Evolutionary conservation across 2,329 filamentous ascomycete species (phyloP), one percentile per base, ranked within the genome.

Genomic region (Penicillium vulpinum): DNA sequence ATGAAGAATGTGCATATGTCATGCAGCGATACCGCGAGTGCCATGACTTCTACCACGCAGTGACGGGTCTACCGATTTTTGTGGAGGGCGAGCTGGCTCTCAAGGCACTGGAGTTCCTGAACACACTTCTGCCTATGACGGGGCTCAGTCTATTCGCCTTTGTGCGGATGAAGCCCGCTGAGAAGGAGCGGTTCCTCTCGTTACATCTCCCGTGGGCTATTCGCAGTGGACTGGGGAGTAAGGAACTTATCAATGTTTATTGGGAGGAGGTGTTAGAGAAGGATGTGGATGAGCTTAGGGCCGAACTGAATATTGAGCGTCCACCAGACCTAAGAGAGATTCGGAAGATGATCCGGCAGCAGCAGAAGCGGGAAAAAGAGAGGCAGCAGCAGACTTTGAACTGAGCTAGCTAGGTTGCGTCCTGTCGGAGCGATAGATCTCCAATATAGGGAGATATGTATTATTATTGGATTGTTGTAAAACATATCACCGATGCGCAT

Each of bases 21-120:
- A 95, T 99, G 90, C 94, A 97, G 80, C 86, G 94, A 52, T 99
- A 99, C 76, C 87, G 94, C 60, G 94, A 99, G 77, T 96, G 90
- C 64, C 94, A 99, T 75, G 94, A 99, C 74, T 97, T 99, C 76
- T 97, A 95, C 78, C 94, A 99, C 75, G 93, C 94, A 0, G 81
- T 99, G 51, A 96, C 92, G 0, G 93, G 93, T 0, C 77, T 99
- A 46, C 94, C 94, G 0, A 85, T 95, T 40, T 88, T 96, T 61
- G 84, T 92, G n/a, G 94, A 99, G 79, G 94, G 94, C 26, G 94
- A 99, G 80, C 84, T 99, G 13, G 94, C 93, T n/a, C 83, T 99
- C 65, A 99, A 99, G 78, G 92, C 92, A 0, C 96, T 99, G 65
- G 94, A 99, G 78, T 99, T 96, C 73, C 87, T 92, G 26, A 99